Conservation (phyloP, 352 stramenopile genomes). For the Phytophthora citrophthora region DNA sequence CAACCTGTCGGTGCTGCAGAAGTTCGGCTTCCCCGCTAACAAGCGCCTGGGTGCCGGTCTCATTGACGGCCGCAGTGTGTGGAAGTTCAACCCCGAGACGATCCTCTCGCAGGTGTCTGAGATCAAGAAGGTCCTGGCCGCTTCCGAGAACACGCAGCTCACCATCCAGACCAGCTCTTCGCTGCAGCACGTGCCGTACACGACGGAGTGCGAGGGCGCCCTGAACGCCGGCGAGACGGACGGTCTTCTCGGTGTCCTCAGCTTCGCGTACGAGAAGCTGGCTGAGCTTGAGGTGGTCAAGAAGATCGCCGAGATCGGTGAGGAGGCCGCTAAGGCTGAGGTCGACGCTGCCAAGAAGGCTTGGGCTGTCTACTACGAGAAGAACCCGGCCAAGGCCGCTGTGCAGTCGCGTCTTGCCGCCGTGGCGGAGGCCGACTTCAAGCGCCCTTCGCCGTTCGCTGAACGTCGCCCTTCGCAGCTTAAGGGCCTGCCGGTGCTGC, state of each 20-base stretch:
- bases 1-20: slow-evolving; percentile 82
- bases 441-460: slow-evolving; percentile 81
- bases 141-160: slow-evolving; percentile 50
- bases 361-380: slow-evolving; percentile 81
- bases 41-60: slow-evolving; percentile 91
- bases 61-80: slow-evolving; percentile 91
- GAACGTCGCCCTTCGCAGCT: slow-evolving; percentile 78
- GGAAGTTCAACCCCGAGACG: slow-evolving; percentile 86
- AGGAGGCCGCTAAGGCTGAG: slow-evolving; percentile 55
- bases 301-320: slow-evolving; percentile 65
- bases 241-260: slow-evolving; percentile 75
- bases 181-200: slow-evolving; percentile 92
- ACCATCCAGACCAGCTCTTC: slow-evolving; percentile 90
- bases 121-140: slow-evolving; percentile 69
- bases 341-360: slow-evolving; percentile 67
- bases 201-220: slow-evolving; percentile 73
- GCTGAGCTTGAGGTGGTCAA: slow-evolving; percentile 87
- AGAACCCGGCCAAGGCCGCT: slow-evolving; percentile 76
- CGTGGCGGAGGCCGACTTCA: slow-evolving; percentile 80
- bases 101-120: slow-evolving; percentile 54
- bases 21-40: slow-evolving; percentile 83
- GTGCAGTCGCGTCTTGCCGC: slow-evolving; percentile 66
- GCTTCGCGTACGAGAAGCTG: slow-evolving; percentile 93
- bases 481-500: slow-evolving; percentile 76
- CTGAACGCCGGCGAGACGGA: slow-evolving; percentile 78